Percentiles rank a stretch among this genome's conserved stretches.
These are phyloP conservation scores for Xeromyces bisporus DNA, from an alignment of 495 filamentous ascomycete genomes.

Conservation along the genomic window DNA sequence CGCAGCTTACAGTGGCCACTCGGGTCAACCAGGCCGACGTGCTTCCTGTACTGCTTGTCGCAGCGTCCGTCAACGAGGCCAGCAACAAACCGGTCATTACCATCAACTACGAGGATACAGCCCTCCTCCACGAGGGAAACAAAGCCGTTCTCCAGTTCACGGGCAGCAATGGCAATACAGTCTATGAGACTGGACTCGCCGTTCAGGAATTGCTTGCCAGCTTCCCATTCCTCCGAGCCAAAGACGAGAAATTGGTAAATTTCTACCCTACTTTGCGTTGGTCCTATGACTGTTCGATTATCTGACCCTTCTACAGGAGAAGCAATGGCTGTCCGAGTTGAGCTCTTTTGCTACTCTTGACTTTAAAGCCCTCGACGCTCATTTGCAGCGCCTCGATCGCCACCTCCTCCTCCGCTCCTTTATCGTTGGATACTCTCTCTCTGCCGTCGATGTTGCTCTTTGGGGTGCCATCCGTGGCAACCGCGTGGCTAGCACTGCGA, in stretches of 20 bases:
- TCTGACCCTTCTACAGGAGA: constrained; percentile 19
- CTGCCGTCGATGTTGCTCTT: constrained; percentile 61
- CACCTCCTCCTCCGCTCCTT: constrained; percentile 77
- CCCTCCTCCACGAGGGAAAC: constrained; percentile 25
- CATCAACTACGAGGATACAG: constrained; percentile 32
- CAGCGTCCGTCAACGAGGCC: constrained; percentile 31
- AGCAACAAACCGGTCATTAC: constrained; percentile 26
- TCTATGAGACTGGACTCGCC: constrained; percentile 19
- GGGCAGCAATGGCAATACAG: constrained; percentile 13
- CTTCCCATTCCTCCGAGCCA: constrained; percentile 29
- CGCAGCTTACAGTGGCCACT: constrained; percentile 38
- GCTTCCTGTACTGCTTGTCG: constrained; percentile 33
- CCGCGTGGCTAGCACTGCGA: constrained; percentile 60
- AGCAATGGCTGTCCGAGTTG: constrained; percentile 40
- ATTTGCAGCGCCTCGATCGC: constrained; percentile 61
- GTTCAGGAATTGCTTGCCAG: constrained; percentile 22
- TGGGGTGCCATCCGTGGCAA: constrained; percentile 80
- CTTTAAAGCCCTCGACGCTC: constrained; percentile 65
- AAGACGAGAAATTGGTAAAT: constrained; percentile 27
- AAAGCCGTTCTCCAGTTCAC: constrained; percentile 26
- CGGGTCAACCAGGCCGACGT: constrained; percentile 41
- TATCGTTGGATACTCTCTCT: constrained; percentile 65
- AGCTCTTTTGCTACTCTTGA: constrained; percentile 40
- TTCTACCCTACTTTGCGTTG: constrained; percentile 1
- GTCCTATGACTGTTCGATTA: not conserved